Percentiles rank a stretch among this genome's conserved stretches.
phyloP scores from a whole-genome alignment of 192 early-diverging fungal species.

The Dissophora globulifera region DNA sequence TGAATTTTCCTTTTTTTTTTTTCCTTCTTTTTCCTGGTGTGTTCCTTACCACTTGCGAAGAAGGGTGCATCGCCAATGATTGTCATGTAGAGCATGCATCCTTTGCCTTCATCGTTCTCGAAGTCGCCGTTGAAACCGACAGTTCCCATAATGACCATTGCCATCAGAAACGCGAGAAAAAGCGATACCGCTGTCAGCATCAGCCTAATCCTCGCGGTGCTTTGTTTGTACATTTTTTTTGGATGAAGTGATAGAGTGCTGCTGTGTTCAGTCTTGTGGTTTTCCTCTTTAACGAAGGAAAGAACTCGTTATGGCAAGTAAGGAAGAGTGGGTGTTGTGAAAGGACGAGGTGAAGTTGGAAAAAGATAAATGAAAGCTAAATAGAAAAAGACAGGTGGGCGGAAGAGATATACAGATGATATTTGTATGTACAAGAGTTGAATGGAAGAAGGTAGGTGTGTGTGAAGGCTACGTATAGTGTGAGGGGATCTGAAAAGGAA shows the following conservation, averaged over 20 bases:
- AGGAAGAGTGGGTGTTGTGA: no score
- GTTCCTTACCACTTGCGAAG: constrained; percentile 16
- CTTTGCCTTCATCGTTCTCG: constrained; percentile 1
- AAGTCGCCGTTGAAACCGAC: constrained; percentile 25
- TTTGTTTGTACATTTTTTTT: constrained; percentile 28
- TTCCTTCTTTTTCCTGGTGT: background rate
- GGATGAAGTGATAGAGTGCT: background rate
- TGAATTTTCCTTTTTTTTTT: background rate
- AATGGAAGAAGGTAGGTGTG: no score
- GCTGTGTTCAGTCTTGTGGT: background rate
- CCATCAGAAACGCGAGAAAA: constrained; percentile 7
- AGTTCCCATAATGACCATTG: constrained; percentile 40
- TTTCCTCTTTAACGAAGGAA: background rate
- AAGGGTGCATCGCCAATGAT: constrained; percentile 3
- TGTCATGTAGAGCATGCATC: constrained; percentile 33
- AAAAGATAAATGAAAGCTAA: no score
- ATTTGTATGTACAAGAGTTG: no score
- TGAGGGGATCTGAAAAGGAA: no score
- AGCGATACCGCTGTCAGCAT: background rate
- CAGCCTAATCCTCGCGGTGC: constrained; percentile 19
- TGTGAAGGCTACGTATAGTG: no score
- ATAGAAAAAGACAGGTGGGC: no score
- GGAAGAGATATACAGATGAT: no score
- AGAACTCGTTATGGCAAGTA: no score
- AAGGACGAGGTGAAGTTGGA: no score